Evolutionary conservation across 345 rosid genomes (phyloP), one percentile per base, ranked within the genome.

Genomic region (Anastatica hierochuntica): DNA sequence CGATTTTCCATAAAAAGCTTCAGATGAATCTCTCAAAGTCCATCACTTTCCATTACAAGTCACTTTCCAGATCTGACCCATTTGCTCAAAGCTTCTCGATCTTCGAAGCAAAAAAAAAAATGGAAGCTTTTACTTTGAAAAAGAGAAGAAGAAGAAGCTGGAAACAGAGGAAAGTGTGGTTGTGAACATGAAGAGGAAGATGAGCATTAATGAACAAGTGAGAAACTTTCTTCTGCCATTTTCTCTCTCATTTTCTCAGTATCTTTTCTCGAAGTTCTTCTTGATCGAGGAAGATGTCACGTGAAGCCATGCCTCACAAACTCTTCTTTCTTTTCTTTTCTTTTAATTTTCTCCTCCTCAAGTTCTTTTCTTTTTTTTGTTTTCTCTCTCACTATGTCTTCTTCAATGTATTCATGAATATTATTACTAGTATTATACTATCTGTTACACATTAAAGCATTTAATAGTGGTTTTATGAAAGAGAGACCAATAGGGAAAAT

Each of bases 231-330:
- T 13, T 10, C 44, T 53, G n/a, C n/a, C n/a, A 34, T 27, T 60
- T 39, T 29, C 33, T 46, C 39, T 58, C 56, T 54, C 65, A 57
- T 52, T 67, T 16, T 45, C 62, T 38, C 48, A 51, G 72, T 70
- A 63, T 66, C 75, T 69, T 63, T 67, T 58, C 76, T 72, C 72
- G 74, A 72, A 69, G 73, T 29, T 29, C 5, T 58, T 53, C 53
- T 43, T 69, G 69, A 69, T 63, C 40, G 68, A 59, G 53, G 62
- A 64, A 69, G 67, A 41, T 57, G 40, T 68, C 87, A 78, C 83
- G 87, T 81, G 83, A 74, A 69, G 69, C 63, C 77, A 63, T 60
- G 65, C 41, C 65, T 61, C 57, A 21, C 30, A 70, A 68, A 33
- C 37, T 29, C 3, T 21, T 21, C 3, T 21, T 21, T 21, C 5